Evolutionary conservation across 495 filamentous ascomycete genomes (phyloP), one percentile per base, ranked within the genome.

Genomic region (Margaritispora aquatica): DNA sequence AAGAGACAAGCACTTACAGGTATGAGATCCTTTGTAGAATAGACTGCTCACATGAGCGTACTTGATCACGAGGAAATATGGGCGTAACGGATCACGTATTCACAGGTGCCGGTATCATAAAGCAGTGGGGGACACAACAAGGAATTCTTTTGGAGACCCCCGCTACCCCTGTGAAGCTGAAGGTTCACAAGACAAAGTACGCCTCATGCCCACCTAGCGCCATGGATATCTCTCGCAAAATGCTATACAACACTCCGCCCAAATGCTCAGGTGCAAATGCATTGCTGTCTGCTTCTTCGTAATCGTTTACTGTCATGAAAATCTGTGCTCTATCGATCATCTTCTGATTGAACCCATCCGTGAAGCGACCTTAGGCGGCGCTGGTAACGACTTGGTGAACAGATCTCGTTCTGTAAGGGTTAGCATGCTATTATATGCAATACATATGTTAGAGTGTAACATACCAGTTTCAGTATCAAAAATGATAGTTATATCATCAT

Each of bases 401-500:
- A 36, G 51, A 20, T 66, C 61, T 24, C 51, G 59, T 46, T 57
- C 66, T 69, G 9, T 20, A 24, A 1, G 54, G 24, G 54, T 68
- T 60, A 65, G 63, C 9, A 48, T 29, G 26, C 13, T 23, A 51
- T 2, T 21, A 10, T 22, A 9, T 2, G 10, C 36, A 26, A 31
- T n/a, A 44, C 15, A 11, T 26, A 17, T 44, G 38, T 31, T 13
- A 2, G 26, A 81, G 10, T 9, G 11, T 17, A 44, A 3, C 88
- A 71, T 76, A 96, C 91, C 88, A 65, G 80, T 70, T 67, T 87
- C 86, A 26, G 74, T 84, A 46, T 95, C 89, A 76, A 96, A 96
- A 23, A 83, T 66, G 65, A 96, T 87, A 22, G 84, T 76, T 65
- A 96, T 87, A 73, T 96, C 92, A 71, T 96, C 92, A 70, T 95